Percentiles rank a stretch among this genome's conserved stretches.
phyloP scores from a whole-genome alignment of 805 yeast genomes.

The Candida nemodendra region DNA sequence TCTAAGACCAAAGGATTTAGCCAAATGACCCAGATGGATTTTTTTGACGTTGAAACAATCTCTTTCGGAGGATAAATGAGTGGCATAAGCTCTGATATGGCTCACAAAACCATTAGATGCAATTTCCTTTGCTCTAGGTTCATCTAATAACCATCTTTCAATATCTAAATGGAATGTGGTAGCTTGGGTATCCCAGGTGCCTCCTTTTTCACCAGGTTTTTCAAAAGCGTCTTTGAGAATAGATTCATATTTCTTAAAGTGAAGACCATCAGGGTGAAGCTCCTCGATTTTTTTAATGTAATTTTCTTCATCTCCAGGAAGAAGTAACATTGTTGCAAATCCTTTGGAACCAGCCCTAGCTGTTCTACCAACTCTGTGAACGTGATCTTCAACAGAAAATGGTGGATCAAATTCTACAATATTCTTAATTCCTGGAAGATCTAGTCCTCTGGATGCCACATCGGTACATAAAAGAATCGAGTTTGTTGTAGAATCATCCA shows the following conservation, averaged over 20 bases:
- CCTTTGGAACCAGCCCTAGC: constrained; percentile 96
- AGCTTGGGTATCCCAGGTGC: constrained; percentile 86
- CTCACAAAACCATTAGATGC: constrained; percentile 85
- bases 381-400: constrained; percentile 87
- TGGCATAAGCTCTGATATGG: constrained; percentile 93
- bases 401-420: constrained; percentile 96
- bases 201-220: constrained; percentile 28
- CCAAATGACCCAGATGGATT: constrained; percentile 92
- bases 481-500: constrained; percentile 38
- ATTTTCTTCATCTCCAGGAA: constrained; percentile 89
- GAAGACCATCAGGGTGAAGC: constrained; percentile 50
- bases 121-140: constrained; percentile 51
- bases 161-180: constrained; percentile 93
- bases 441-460: constrained; percentile 96
- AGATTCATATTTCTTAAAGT: constrained; percentile 46
- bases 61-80: constrained; percentile 83
- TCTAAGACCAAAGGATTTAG: constrained; percentile 90
- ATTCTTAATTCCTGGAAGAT: constrained; percentile 78
- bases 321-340: constrained; percentile 67
- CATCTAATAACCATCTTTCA: constrained; percentile 84
- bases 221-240: constrained; percentile 31
- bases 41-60: constrained; percentile 75
- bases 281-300: constrained; percentile 63
- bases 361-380: constrained; percentile 96
- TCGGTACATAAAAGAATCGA: constrained; percentile 87